phyloP scores from a whole-genome alignment of 208 protist genomes.

The Willaertia magna region DNA sequence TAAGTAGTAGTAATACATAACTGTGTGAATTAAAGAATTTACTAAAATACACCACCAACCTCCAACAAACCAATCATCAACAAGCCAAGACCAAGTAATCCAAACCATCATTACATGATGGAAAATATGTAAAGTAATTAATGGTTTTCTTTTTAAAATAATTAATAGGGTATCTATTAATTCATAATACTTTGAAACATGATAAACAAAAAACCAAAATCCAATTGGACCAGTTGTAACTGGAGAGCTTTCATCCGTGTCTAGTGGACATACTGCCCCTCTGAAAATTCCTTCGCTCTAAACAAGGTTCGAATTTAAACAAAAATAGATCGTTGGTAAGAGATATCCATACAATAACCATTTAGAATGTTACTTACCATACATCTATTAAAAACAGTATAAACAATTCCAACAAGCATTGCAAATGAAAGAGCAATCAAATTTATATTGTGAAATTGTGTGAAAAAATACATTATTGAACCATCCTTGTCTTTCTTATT shows the following conservation, averaged over 20 bases:
- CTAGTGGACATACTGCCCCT: background rate
- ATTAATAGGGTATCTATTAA: slow-evolving; percentile 27
- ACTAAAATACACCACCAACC: background rate
- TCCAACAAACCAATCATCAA: background rate
- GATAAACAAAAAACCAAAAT: background rate
- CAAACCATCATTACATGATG: slow-evolving; percentile 20
- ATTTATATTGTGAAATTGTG: background rate
- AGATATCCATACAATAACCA: too few species aligned
- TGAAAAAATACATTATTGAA: background rate
- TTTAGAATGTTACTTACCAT: background rate
- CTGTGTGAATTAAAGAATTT: background rate
- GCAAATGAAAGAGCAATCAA: background rate
- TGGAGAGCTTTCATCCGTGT: background rate
- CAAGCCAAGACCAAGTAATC: background rate
- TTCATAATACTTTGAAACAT: slow-evolving; percentile 24
- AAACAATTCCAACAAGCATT: background rate
- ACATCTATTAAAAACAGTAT: background rate
- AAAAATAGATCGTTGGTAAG: too few species aligned
- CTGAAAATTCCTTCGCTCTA: background rate
- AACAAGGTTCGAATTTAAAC: background rate
- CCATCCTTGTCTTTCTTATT: background rate
- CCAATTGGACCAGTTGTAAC: background rate
- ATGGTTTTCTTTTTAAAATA: slow-evolving; percentile 21
- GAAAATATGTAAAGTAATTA: slow-evolving; percentile 27
- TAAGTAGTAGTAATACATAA: background rate